Percentiles rank a stretch among this genome's conserved stretches.
phyloP scores from a whole-genome alignment of 2,329 filamentous ascomycete genomes.

The Penicillium sp. region DNA sequence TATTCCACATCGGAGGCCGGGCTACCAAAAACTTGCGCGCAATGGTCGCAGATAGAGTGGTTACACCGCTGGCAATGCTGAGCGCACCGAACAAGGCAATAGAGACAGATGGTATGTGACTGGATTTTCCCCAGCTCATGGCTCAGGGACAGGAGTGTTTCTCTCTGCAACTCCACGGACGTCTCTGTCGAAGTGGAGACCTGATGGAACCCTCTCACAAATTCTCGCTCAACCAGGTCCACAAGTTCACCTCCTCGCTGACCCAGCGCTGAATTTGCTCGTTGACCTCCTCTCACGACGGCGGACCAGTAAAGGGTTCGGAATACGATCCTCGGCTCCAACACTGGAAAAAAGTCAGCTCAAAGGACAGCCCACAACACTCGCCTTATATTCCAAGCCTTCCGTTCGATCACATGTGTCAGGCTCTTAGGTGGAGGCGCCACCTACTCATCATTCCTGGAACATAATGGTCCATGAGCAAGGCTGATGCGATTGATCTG shows the following conservation, averaged over 20 bases:
- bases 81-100: constrained; percentile 23
- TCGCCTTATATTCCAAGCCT: too few relatives aligned
- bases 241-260: too few relatives aligned
- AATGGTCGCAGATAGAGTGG: constrained; percentile 30
- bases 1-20: constrained; percentile 19
- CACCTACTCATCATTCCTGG: constrained; percentile 22
- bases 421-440: too few relatives aligned
- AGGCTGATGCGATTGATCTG: not conserved
- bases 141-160: constrained; percentile 7
- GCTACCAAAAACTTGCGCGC: constrained; percentile 24
- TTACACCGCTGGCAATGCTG: constrained; percentile 27
- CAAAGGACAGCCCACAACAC: too few relatives aligned
- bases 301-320: constrained; percentile 22
- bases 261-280: too few relatives aligned
- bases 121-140: constrained; percentile 19
- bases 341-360: constrained; percentile 13
- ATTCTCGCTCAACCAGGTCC: constrained; percentile 8
- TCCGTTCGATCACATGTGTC: too few relatives aligned
- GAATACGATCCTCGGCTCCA: constrained; percentile 22
- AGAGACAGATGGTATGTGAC: constrained; percentile 28
- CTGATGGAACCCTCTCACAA: constrained; percentile 10
- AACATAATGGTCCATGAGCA: constrained; percentile 27
- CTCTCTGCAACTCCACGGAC: constrained; percentile 7
- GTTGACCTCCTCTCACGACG: too few relatives aligned
- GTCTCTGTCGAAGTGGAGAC: not conserved